phyloP scores from a whole-genome alignment of 2,329 filamentous ascomycete genomes.

The Diaporthe destruens region DNA sequence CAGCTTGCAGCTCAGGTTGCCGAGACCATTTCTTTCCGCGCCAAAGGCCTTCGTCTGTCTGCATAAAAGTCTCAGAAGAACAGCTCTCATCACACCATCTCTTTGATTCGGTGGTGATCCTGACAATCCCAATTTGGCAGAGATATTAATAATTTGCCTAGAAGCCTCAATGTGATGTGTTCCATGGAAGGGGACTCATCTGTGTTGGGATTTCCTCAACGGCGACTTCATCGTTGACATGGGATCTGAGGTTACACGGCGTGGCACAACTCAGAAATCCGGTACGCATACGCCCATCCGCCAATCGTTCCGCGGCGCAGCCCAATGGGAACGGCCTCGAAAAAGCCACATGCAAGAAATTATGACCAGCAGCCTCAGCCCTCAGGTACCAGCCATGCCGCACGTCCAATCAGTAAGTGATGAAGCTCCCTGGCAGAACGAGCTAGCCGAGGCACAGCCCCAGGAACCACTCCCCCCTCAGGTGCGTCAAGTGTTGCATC shows the following conservation, averaged over 20 bases:
- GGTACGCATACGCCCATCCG: no score
- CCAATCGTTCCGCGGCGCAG: neutral
- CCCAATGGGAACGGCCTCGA: no score
- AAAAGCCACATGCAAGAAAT: neutral
- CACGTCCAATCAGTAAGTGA: neutral
- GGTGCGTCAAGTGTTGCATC: no score
- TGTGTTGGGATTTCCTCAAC: neutral
- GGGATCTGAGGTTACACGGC: neutral
- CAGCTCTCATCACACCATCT: accelerated
- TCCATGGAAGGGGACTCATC: no score
- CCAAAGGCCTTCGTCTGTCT: no score
- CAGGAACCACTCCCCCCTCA: neutral
- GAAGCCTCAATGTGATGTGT: neutral
- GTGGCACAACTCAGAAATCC: no score
- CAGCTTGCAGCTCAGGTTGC: neutral
- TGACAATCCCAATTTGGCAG: no score
- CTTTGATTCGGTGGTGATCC: accelerated
- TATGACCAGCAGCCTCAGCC: neutral
- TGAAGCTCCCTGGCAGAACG: neutral
- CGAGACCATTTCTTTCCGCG: no score
- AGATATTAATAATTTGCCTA: no score
- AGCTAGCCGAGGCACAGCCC: neutral
- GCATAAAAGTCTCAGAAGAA: neutral
- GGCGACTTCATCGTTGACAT: neutral
- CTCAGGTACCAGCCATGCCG: no score